Evolutionary conservation across 805 yeast species (phyloP).

Genomic region (Yamadazyma laniorum): DNA sequence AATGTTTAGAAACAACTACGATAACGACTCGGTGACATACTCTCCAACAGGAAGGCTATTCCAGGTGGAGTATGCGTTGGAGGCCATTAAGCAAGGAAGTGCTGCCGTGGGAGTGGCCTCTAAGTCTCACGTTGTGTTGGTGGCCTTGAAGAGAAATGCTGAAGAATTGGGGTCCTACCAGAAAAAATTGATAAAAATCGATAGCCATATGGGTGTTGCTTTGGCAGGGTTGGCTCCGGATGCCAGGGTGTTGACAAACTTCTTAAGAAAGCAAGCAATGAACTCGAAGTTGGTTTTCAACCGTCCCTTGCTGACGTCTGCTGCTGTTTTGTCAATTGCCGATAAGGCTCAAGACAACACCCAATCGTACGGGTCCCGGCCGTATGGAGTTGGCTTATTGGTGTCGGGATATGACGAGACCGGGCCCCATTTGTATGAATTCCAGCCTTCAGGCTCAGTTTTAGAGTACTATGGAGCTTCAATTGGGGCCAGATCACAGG

Average conservation of each 20-base stretch:
- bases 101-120: slow-evolving; percentile 95
- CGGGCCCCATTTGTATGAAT: slow-evolving; percentile 92
- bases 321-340: slow-evolving; percentile 82
- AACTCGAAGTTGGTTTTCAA: slow-evolving; percentile 79
- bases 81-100: slow-evolving; percentile 96
- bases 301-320: slow-evolving; percentile 78
- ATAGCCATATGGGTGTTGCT: slow-evolving; percentile 91
- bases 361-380: slow-evolving; percentile 93
- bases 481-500: slow-evolving; percentile 98
- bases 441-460: slow-evolving; percentile 93
- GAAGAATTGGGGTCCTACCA: slow-evolving; percentile 98
- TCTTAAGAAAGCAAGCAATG: slow-evolving; percentile 87
- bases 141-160: slow-evolving; percentile 91
- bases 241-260: slow-evolving; percentile 90
- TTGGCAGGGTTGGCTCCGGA: slow-evolving; percentile 98
- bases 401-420: slow-evolving; percentile 89
- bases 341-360: slow-evolving; percentile 98
- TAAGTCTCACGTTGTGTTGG: slow-evolving; percentile 82
- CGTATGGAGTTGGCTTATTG: slow-evolving; percentile 95
- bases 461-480: slow-evolving; percentile 92
- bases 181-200: slow-evolving; percentile 87
- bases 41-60: slow-evolving; percentile 93
- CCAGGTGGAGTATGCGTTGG: slow-evolving; percentile 86
- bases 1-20: slow-evolving; percentile 95
- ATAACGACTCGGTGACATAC: slow-evolving; percentile 96